A percentile compares a stretch with the other conserved stretches of the same genome.
Conservation (phyloP, 1,284 basidiomycete genomes). For the Stygiomarasmius scandens region DNA sequence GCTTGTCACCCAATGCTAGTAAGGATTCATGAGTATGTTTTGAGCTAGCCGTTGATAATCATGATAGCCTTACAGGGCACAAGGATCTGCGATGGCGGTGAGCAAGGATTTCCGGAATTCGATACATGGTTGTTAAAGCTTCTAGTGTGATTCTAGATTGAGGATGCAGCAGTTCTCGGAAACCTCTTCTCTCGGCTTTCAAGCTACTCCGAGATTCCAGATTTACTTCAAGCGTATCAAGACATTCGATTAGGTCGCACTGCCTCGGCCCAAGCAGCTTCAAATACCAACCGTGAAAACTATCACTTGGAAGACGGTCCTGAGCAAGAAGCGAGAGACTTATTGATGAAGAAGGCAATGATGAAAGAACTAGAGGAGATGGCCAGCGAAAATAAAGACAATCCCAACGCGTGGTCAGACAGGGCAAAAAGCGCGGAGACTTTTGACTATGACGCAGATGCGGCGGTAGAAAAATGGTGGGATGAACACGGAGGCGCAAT, state of each 20-base stretch:
- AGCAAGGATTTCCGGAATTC: constrained; percentile 19
- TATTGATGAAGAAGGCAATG: constrained; percentile 2
- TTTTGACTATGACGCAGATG: constrained; percentile 56
- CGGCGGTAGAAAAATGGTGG: constrained; percentile 53
- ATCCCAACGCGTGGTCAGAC: constrained; percentile 56
- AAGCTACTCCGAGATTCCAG: constrained; percentile 40
- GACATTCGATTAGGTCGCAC: constrained; percentile 51
- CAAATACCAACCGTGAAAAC: constrained; percentile 51
- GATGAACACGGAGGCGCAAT: not conserved
- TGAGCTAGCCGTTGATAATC: not conserved
- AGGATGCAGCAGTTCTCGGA: constrained; percentile 67
- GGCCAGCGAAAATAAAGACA: constrained; percentile 29
- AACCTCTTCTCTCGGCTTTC: constrained; percentile 55
- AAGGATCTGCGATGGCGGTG: constrained; percentile 69
- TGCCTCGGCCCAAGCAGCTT: constrained; percentile 47
- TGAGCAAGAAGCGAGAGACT: constrained; percentile 36
- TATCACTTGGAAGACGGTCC: constrained; percentile 47
- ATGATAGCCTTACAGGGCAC: constrained; percentile 64
- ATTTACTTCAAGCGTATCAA: constrained; percentile 56
- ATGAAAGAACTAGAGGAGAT: constrained; percentile 15
- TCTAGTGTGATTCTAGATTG: constrained; percentile 40
- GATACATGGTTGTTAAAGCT: not conserved
- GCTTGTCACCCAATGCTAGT: constrained; percentile 21
- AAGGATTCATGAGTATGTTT: not conserved
- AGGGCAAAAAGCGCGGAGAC: constrained; percentile 42